These are phyloP conservation scores for Aspergillus carbonarius DNA, from an alignment of 2,329 filamentous ascomycete species.

Conservation along the genomic window DNA sequence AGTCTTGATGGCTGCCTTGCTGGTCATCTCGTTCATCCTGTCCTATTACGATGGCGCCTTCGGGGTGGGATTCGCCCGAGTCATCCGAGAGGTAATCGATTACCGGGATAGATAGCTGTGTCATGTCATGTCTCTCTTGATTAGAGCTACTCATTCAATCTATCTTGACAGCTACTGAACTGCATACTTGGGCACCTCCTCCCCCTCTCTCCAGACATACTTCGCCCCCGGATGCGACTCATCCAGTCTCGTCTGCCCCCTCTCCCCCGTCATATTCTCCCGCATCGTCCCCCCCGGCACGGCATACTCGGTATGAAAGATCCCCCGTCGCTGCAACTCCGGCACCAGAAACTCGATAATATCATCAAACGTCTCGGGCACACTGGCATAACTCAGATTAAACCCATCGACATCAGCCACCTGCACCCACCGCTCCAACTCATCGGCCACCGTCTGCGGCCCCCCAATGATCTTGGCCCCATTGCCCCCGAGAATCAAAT, in stretches of 20 bases:
- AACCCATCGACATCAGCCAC: slow-evolving; percentile 38
- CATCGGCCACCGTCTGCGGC: slow-evolving; percentile 37
- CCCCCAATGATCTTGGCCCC: slow-evolving; percentile 39
- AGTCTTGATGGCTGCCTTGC: too few species aligned
- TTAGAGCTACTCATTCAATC: too few species aligned
- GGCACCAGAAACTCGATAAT: slow-evolving; percentile 34
- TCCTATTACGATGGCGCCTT: too few species aligned
- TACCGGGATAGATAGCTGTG: too few species aligned
- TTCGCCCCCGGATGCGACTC: slow-evolving; percentile 38
- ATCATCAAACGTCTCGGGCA: slow-evolving; percentile 39
- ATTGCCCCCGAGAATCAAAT: slow-evolving; percentile 35
- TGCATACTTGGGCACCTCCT: slow-evolving; percentile 33
- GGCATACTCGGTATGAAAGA: slow-evolving; percentile 41
- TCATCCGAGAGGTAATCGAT: too few species aligned
- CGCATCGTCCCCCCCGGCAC: slow-evolving; percentile 39
- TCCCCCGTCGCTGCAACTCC: slow-evolving; percentile 33
- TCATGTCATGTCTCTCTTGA: too few species aligned
- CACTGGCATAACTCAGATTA: slow-evolving; percentile 35
- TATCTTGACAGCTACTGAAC: too few species aligned
- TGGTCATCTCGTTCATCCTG: too few species aligned
- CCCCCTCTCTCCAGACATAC: slow-evolving; percentile 37
- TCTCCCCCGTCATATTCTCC: slow-evolving; percentile 39
- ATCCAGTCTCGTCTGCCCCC: slow-evolving; percentile 31
- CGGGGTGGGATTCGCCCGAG: too few species aligned
- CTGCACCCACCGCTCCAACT: slow-evolving; percentile 38